Evolutionary conservation across 2,329 filamentous ascomycete genomes (phyloP), one percentile per base, ranked within the genome.

Genomic region (Aspergillus ochraceus): DNA sequence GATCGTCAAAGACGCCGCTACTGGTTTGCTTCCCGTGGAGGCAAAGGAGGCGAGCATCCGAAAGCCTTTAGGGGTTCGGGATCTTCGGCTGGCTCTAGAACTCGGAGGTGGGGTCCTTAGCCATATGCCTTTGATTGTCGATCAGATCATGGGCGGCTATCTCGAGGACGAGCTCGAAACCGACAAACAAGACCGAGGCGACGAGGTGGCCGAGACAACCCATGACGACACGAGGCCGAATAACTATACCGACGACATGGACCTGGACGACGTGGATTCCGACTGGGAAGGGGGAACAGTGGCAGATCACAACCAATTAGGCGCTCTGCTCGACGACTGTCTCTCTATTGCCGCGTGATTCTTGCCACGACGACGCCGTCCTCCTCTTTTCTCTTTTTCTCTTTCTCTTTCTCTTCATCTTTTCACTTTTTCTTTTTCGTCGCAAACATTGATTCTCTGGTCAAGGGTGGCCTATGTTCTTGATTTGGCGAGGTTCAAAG

Each of bases 1-100:
- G 67, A 74, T 96, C 1, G 80, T 84, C 19, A 84, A 91, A 65
- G 90, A 92, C 60, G 88, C 90, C 60, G 75, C 77, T 20, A 88
- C 85, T 52, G 92, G 92, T 1, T 77, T 96, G 29, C 78, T 97
- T 6, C 94, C 93, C 0, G 80, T 92, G 39, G 92, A 97, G 75
- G 86, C 90, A 3, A 92, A 90, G 71, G 88, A 89, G 55, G 88
- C 90, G 17, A 86, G 86, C 57, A 86, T 89, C 67, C 83, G 92
- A 45, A 85, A 87, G 6, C 86, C 90, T 0, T 77, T 97, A 1
- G 88, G 88, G 14, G 89, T 94, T 78, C 86, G 88, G 19, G 94
- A 97, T 73, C 76, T 97, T 52, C 84, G 90, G 42, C 79, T 97
- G 3, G 87, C 91, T 0, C 75, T 96, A 17, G 86, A 90, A 60